A percentile compares a stretch with the other conserved stretches of the same genome.
These are phyloP conservation scores for Fusarium kyushuense DNA, from an alignment of 2,329 filamentous ascomycete species.

Conservation along the genomic window DNA sequence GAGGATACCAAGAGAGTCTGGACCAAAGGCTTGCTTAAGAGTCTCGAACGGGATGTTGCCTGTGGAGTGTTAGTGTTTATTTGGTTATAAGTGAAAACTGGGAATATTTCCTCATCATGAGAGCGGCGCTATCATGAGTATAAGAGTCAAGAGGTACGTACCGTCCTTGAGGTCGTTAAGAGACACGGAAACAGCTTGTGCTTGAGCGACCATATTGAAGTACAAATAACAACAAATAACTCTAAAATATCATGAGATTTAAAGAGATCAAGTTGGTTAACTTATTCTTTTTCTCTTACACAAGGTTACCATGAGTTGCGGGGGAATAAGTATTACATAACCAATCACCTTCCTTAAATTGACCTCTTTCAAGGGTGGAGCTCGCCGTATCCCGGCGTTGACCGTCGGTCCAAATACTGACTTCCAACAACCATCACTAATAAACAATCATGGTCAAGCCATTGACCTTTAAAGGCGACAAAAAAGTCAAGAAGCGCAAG, in stretches of 20 bases:
- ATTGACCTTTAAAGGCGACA: slow-evolving; percentile 96
- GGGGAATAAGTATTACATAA: slow-evolving; percentile 46
- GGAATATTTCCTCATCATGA: slow-evolving; percentile 5
- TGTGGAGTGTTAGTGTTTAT: slow-evolving; percentile 50
- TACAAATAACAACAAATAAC: neutral
- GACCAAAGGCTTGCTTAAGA: slow-evolving; percentile 86
- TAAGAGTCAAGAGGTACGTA: slow-evolving; percentile 52
- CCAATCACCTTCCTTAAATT: slow-evolving; percentile 31
- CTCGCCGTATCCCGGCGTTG: slow-evolving; percentile 51
- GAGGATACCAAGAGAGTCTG: slow-evolving; percentile 90
- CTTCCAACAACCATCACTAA: slow-evolving; percentile 4
- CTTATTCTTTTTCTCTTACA: slow-evolving; percentile 21
- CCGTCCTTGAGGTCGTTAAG: slow-evolving; percentile 70
- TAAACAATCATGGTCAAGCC: slow-evolving; percentile 79
- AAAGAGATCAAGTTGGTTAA: neutral
- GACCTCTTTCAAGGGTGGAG: slow-evolving; percentile 43
- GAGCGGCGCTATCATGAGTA: slow-evolving; percentile 26
- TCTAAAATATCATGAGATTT: neutral
- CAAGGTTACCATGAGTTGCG: slow-evolving; percentile 27
- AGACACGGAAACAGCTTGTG: slow-evolving; percentile 70
- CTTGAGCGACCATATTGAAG: slow-evolving; percentile 59
- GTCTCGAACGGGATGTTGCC: slow-evolving; percentile 75
- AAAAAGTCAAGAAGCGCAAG: slow-evolving; percentile 93
- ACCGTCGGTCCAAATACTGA: slow-evolving; percentile 8
- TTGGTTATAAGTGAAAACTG: neutral